phyloP scores from a whole-genome alignment of 345 rosid species.

The Tarenaya hassleriana region DNA sequence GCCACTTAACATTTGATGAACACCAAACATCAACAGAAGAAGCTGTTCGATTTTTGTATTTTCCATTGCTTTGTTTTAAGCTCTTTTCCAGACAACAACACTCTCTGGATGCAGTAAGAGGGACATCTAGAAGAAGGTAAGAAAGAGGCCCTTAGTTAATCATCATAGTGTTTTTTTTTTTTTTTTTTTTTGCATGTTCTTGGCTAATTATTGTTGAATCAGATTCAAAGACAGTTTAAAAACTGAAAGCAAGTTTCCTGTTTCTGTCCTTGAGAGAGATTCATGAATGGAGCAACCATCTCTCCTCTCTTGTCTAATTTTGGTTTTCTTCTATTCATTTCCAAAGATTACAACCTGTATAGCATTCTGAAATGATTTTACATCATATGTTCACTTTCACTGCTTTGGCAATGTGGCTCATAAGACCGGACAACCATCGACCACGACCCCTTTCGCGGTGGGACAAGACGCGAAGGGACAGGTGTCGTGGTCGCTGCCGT shows the following conservation, averaged over 20 bases:
- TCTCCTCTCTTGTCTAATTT: no score
- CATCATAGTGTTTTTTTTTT: no score
- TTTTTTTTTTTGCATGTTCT: no score
- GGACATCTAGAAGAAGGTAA: background rate
- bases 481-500: constrained; percentile 38
- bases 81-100: background rate
- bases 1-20: background rate
- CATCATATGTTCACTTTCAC: no score
- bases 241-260: background rate
- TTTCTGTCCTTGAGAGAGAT: background rate
- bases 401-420: no score
- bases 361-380: no score
- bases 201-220: background rate
- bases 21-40: no score
- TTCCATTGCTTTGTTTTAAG: background rate
- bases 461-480: constrained; percentile 70
- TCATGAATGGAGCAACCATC: no score
- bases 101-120: background rate
- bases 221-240: background rate
- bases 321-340: no score
- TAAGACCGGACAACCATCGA: constrained; percentile 53
- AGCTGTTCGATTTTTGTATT: background rate
- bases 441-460: constrained; percentile 46
- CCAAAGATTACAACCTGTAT: no score
- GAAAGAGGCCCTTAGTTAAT: background rate